Conservation (phyloP, 768 basidiomycete species). For the Hericium rajendrae region DNA sequence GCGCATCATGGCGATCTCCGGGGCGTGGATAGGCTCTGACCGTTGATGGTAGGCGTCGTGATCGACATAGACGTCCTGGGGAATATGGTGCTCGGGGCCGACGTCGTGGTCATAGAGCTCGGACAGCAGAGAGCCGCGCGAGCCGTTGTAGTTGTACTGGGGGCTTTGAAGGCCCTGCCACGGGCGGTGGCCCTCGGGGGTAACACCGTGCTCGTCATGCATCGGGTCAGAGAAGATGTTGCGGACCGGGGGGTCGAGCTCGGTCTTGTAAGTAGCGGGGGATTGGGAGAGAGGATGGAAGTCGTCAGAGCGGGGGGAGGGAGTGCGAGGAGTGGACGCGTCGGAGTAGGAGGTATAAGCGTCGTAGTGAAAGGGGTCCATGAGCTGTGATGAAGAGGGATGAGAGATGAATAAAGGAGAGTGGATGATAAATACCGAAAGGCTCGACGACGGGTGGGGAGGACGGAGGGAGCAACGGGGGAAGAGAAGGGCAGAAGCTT, state of each 20-base stretch:
- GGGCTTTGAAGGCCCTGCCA: conserved; percentile 26
- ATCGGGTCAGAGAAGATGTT: conserved; percentile 42
- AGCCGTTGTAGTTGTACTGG: conserved; percentile 24
- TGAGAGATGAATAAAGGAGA: conserved; percentile 9
- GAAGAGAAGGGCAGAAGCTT: conserved; percentile 13
- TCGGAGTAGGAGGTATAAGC: conserved; percentile 57
- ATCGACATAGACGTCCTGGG: conserved; percentile 16
- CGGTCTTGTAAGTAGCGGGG: conserved; percentile 32
- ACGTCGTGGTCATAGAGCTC: conserved; percentile 63
- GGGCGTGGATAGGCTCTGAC: conserved; percentile 20
- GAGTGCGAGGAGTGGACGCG: conserved; percentile 63
- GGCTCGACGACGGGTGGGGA: conserved; percentile 3
- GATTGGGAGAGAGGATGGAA: conserved; percentile 21
- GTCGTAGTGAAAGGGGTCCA: conserved; percentile 45
- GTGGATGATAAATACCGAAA: conserved; percentile 1
- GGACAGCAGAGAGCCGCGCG: conserved; percentile 49
- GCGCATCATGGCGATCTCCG: conserved; percentile 41
- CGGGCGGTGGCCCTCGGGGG: conserved; percentile 28
- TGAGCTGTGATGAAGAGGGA: conserved; percentile 16
- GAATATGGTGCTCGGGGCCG: conserved; percentile 23
- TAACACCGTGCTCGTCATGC: conserved; percentile 31
- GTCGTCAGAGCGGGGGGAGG: conserved; percentile 41
- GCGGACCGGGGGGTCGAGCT: conserved; percentile 33
- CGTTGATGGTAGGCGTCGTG: conserved; percentile 16
- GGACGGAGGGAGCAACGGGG: conserved; percentile 8